Evolutionary conservation across 2,329 filamentous ascomycete species (phyloP).

Genomic region (Thermochaetoides dissita): DNA sequence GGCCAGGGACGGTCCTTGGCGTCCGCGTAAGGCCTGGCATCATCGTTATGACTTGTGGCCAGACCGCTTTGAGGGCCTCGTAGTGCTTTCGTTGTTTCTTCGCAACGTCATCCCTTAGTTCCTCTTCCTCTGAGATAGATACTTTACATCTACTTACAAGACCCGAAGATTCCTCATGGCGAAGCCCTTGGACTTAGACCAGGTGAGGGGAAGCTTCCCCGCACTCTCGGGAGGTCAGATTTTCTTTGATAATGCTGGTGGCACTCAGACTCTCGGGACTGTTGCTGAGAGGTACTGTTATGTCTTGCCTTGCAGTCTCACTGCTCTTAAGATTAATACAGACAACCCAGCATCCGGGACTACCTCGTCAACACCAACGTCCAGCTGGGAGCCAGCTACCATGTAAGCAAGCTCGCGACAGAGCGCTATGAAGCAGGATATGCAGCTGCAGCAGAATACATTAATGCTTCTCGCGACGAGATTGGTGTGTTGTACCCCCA

Average conservation of each 20-base stretch:
- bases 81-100: too few relatives aligned
- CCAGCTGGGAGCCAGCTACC: slow-evolving; percentile 60
- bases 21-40: too few relatives aligned
- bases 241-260: slow-evolving; percentile 67
- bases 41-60: too few relatives aligned
- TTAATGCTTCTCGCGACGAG: slow-evolving; percentile 53
- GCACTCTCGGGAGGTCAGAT: slow-evolving; percentile 50
- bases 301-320: too few relatives aligned
- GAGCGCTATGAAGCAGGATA: slow-evolving; percentile 45
- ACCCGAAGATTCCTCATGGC: not conserved
- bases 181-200: slow-evolving; percentile 34
- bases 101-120: too few relatives aligned
- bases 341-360: slow-evolving; percentile 38
- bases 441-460: slow-evolving; percentile 51
- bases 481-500: slow-evolving; percentile 34
- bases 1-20: too few relatives aligned
- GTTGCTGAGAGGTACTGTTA: slow-evolving; percentile 47
- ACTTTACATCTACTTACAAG: not conserved
- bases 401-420: slow-evolving; percentile 44
- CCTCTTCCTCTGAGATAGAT: not conserved
- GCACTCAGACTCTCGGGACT: slow-evolving; percentile 52
- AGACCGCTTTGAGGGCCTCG: too few relatives aligned
- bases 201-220: slow-evolving; percentile 50
- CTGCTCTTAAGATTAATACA: not conserved
- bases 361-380: slow-evolving; percentile 59